phyloP scores from a whole-genome alignment of 2,329 filamentous ascomycete genomes.

The Pestalotiopsis sp. region DNA sequence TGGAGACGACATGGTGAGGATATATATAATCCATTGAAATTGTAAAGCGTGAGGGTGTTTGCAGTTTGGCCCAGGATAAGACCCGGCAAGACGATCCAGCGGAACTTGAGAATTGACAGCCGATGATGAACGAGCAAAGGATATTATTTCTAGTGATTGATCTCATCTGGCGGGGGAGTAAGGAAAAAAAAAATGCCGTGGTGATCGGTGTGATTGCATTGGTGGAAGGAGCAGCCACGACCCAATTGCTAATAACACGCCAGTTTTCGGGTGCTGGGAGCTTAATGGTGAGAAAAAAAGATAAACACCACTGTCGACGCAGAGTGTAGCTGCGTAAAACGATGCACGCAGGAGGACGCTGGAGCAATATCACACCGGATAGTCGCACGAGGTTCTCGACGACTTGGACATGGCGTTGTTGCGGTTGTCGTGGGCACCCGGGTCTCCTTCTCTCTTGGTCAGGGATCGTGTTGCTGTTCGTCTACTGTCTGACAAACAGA shows the following conservation, averaged over 20 bases:
- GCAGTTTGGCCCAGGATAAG: not conserved
- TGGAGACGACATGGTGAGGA: constrained; percentile 47
- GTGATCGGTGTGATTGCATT: too few species aligned
- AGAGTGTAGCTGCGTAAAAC: not conserved
- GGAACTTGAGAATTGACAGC: not conserved
- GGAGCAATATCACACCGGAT: not conserved
- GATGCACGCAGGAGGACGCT: not conserved
- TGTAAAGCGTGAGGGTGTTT: not conserved
- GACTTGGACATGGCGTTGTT: not conserved
- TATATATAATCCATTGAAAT: constrained; percentile 25
- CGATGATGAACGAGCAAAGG: too few species aligned
- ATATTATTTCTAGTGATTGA: too few species aligned
- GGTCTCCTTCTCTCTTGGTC: not conserved
- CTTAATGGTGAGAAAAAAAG: not conserved
- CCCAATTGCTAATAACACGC: too few species aligned
- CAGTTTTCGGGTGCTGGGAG: not conserved
- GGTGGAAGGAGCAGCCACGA: too few species aligned
- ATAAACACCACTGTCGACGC: not conserved
- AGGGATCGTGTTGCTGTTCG: too few species aligned
- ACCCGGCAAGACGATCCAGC: not conserved
- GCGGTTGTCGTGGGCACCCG: not conserved
- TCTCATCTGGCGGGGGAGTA: too few species aligned
- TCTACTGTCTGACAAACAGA: too few species aligned
- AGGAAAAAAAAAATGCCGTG: too few species aligned
- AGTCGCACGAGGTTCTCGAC: not conserved